Evolutionary conservation across 805 yeast species (phyloP).

Genomic region (Pichia eremophila): DNA sequence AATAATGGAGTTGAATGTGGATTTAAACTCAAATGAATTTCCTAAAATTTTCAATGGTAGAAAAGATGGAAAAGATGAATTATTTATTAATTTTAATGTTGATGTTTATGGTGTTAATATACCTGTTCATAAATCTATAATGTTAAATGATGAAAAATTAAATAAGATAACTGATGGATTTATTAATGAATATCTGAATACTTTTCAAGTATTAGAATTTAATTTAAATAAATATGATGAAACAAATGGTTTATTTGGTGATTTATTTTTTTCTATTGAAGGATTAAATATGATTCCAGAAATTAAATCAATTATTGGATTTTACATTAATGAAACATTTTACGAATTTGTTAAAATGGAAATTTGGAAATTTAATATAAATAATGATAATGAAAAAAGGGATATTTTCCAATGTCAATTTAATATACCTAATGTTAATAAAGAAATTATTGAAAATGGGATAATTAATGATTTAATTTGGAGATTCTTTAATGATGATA

Average conservation of each 20-base stretch:
- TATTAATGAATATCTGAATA: neutral
- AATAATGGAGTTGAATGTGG: neutral
- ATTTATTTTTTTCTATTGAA: neutral
- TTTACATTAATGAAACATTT: neutral
- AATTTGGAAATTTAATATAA: neutral
- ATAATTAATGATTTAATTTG: slow-evolving; percentile 3
- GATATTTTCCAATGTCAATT: neutral
- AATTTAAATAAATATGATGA: slow-evolving; percentile 1
- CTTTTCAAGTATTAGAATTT: neutral
- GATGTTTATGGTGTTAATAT: neutral
- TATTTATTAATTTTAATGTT: neutral
- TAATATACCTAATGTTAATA: slow-evolving; percentile 1
- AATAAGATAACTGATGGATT: neutral
- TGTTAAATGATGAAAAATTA: neutral
- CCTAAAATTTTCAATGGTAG: neutral
- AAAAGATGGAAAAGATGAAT: neutral
- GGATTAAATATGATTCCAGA: neutral
- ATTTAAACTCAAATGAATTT: neutral
- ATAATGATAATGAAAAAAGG: neutral
- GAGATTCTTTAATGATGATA: slow-evolving; percentile 4
- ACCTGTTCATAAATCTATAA: neutral
- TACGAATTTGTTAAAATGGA: slow-evolving; percentile 1
- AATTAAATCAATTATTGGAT: slow-evolving; percentile 3
- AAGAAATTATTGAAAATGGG: neutral
- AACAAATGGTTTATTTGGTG: slow-evolving; percentile 1